phyloP scores from a whole-genome alignment of 1,284 basidiomycete genomes.

The Trichosporon asahii region DNA sequence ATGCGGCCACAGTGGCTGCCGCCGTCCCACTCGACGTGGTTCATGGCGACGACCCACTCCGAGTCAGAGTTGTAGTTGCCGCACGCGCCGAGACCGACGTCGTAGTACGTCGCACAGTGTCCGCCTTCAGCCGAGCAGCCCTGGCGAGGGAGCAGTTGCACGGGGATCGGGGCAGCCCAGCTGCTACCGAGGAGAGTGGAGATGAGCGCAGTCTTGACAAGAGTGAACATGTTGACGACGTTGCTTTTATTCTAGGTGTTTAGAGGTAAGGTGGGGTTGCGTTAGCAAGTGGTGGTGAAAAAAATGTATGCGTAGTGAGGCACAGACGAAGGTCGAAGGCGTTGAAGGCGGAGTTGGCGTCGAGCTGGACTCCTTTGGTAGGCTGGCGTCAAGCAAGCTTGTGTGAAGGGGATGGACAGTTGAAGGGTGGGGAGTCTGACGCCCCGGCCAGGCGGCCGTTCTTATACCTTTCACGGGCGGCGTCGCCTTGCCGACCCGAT shows the following conservation, averaged over 20 bases:
- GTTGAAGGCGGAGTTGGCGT: not conserved
- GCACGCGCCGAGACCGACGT: conserved; percentile 29
- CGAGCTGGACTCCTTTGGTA: not conserved
- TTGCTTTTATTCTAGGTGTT: not conserved
- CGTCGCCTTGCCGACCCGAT: not conserved
- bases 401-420: not conserved
- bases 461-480: not conserved
- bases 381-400: not conserved
- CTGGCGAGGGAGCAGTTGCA: not conserved
- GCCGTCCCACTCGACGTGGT: conserved; percentile 50
- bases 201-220: not conserved
- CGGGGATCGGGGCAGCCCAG: not conserved
- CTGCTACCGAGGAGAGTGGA: not conserved
- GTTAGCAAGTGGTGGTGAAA: not conserved
- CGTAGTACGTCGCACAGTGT: conserved; percentile 28
- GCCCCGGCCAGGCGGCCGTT: not conserved
- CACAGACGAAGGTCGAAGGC: not conserved
- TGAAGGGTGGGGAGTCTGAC: not conserved
- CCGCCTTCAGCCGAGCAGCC: conserved; percentile 13
- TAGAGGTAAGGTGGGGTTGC: not conserved
- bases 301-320: not conserved
- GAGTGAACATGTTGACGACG: not conserved
- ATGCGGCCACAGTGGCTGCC: conserved; percentile 57
- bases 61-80: conserved; percentile 11
- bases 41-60: conserved; percentile 50